phyloP scores from a whole-genome alignment of 306 rosid species.

The Cucumis cinereus region DNA sequence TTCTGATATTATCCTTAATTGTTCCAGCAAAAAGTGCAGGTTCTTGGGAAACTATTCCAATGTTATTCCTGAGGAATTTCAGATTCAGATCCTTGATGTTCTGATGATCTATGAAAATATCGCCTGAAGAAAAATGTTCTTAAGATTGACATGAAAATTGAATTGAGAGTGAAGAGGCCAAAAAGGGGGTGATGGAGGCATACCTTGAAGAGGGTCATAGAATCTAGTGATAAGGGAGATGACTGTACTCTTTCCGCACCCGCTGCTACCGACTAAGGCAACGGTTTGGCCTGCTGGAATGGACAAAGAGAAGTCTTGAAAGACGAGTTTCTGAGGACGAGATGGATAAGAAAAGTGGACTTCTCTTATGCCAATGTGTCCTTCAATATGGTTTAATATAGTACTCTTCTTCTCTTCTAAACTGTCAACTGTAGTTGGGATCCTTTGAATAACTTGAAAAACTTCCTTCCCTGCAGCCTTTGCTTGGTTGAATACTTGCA shows the following conservation, averaged over 20 bases:
- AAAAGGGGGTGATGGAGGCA: background rate
- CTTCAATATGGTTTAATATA: conserved; percentile 27
- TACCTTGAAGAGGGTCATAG: conserved; percentile 63
- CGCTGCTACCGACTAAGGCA: conserved; percentile 81
- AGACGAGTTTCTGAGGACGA: conserved; percentile 49
- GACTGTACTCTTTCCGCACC: conserved; percentile 91
- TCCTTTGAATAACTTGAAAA: conserved; percentile 66
- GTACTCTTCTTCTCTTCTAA: conserved; percentile 22
- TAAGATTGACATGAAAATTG: background rate
- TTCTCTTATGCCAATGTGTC: conserved; percentile 39
- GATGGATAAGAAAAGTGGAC: conserved; percentile 70
- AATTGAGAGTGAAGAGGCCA: background rate
- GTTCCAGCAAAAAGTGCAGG: conserved; percentile 68
- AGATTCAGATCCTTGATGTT: conserved; percentile 58
- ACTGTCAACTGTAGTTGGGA: conserved; percentile 36
- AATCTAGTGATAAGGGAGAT: conserved; percentile 64
- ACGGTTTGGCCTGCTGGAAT: conserved; percentile 73
- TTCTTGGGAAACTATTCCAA: conserved; percentile 77
- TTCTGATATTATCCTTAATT: conserved; percentile 57
- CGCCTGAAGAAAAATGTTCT: conserved; percentile 29
- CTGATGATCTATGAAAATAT: conserved; percentile 45
- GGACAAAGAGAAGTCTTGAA: conserved; percentile 53
- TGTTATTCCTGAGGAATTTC: conserved; percentile 57
- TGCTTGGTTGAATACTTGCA: conserved; percentile 84
- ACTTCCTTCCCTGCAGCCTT: conserved; percentile 77